A percentile compares a stretch with the other conserved stretches of the same genome.
phyloP scores from a whole-genome alignment of 306 rosid species.

The Pyrus bretschneideri region DNA sequence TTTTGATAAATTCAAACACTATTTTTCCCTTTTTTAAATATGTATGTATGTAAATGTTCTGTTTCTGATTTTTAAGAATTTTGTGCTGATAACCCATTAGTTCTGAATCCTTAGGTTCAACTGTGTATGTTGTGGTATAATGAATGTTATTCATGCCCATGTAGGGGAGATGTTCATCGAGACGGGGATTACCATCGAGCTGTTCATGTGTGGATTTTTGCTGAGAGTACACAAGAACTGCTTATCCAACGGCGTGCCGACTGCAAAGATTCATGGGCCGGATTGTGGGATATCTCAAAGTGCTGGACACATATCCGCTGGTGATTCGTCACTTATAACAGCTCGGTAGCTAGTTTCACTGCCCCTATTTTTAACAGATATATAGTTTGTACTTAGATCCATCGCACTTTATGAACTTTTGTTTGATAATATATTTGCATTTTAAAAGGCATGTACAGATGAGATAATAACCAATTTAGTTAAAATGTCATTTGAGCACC shows the following conservation, averaged over 20 bases:
- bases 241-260: conserved; percentile 81
- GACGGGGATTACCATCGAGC: conserved; percentile 95
- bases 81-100: not conserved
- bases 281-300: conserved; percentile 92
- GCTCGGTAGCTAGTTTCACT: conserved; percentile 52
- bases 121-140: not conserved
- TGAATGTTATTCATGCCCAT: not conserved
- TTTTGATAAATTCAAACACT: not conserved
- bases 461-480: not conserved
- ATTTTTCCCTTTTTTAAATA: not conserved
- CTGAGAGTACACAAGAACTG: conserved; percentile 68
- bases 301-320: conserved; percentile 85
- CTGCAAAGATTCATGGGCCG: conserved; percentile 80
- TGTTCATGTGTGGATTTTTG: conserved; percentile 88
- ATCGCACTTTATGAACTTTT: not conserved
- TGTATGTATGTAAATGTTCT: not conserved
- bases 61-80: not conserved
- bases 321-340: conserved; percentile 62
- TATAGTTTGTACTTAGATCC: not conserved
- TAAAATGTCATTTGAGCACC: not conserved
- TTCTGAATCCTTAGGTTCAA: too few species aligned
- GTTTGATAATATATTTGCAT: not conserved
- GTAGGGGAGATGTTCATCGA: conserved; percentile 68
- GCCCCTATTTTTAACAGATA: not conserved
- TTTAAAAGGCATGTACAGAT: not conserved